These are phyloP conservation scores for Vitis labrusca DNA, from an alignment of 164 flowering plant genomes.

Conservation along the genomic window DNA sequence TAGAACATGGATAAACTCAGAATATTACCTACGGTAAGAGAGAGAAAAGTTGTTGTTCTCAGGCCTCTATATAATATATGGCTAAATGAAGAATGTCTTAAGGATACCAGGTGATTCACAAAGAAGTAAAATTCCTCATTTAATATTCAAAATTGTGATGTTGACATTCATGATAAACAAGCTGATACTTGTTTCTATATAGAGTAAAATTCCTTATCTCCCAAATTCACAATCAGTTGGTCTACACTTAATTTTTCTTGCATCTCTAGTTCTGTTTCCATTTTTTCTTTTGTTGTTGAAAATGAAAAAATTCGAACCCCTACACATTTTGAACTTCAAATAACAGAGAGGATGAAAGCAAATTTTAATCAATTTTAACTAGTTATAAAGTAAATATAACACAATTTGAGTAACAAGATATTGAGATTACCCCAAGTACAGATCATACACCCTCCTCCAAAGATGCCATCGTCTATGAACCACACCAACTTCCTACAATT, in stretches of 20 bases:
- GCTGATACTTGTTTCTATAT: neutral
- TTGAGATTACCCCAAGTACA: constrained; percentile 83
- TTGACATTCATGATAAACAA: neutral
- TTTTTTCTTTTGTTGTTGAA: neutral
- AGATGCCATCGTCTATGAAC: constrained; percentile 99
- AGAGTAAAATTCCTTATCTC: neutral
- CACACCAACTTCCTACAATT: constrained; percentile 84
- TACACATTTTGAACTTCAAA: neutral
- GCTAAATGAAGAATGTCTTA: too few species aligned
- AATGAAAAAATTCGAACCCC: neutral
- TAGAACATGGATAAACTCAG: too few species aligned
- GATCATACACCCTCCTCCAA: constrained; percentile 94
- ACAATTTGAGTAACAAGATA: neutral
- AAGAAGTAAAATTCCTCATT: too few species aligned
- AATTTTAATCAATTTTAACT: neutral
- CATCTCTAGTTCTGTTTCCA: too few species aligned
- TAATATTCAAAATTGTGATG: too few species aligned
- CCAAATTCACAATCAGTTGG: neutral
- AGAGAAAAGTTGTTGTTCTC: too few species aligned
- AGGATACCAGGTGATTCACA: too few species aligned
- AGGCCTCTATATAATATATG: too few species aligned
- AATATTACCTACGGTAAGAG: too few species aligned
- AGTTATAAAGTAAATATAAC: neutral
- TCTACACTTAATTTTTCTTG: too few species aligned
- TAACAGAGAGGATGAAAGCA: neutral